A percentile compares a stretch with the other conserved stretches of the same genome.
Conservation (phyloP, 2,329 filamentous ascomycete genomes). For the Phaeosphaeriaceae sp. region DNA sequence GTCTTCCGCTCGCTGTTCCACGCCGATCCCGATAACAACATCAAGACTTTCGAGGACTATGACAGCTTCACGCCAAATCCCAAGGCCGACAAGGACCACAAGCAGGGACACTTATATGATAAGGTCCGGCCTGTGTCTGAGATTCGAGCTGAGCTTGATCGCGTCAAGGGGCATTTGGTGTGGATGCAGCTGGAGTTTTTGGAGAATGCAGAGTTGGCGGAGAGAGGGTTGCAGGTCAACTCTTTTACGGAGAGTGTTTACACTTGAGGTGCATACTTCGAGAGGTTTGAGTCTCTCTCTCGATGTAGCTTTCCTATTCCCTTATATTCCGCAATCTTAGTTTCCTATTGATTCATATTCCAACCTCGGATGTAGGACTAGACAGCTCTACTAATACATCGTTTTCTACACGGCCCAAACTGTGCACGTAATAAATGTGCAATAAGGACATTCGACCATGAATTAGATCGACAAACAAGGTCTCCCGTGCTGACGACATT, state of each 20-base stretch:
- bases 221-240: conserved; percentile 86
- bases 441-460: too few species aligned
- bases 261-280: conserved; percentile 51
- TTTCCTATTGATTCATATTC: too few species aligned
- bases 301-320: neutral
- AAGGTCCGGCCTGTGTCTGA: conserved; percentile 69
- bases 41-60: conserved; percentile 91
- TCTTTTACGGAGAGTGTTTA: conserved; percentile 86
- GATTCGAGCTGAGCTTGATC: conserved; percentile 75
- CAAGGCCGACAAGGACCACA: conserved; percentile 66
- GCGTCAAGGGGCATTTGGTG: conserved; percentile 86
- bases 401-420: too few species aligned
- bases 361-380: too few species aligned
- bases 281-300: neutral
- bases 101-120: conserved; percentile 87
- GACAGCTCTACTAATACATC: too few species aligned
- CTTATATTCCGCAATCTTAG: neutral
- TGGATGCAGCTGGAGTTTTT: conserved; percentile 95
- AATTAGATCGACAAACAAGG: too few species aligned
- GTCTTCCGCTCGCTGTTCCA: conserved; percentile 83
- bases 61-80: conserved; percentile 69
- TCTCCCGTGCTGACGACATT: too few species aligned
- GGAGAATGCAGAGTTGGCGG: conserved; percentile 84
- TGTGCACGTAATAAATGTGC: too few species aligned
- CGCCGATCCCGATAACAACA: conserved; percentile 86